Conservation (phyloP, 768 basidiomycete species). For the Collybia mongolica region DNA sequence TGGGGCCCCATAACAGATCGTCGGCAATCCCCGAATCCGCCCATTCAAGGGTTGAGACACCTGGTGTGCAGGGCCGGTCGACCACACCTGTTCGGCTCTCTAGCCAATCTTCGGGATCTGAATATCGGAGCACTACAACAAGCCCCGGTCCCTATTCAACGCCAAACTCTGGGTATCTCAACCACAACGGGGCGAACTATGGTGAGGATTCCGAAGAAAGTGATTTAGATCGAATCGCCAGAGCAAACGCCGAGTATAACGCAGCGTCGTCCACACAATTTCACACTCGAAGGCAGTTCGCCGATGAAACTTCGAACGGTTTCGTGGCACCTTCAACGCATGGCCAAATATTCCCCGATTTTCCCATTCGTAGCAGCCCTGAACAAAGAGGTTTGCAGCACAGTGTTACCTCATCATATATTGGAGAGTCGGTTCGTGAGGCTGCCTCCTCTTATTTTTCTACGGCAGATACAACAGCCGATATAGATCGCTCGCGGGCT, state of each 20-base stretch:
- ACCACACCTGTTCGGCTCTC: slow-evolving; percentile 9
- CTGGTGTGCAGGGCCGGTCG: slow-evolving; percentile 7
- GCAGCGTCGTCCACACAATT: slow-evolving; percentile 36
- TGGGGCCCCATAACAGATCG: slow-evolving; percentile 6
- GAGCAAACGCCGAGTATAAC: slow-evolving; percentile 42
- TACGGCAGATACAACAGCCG: slow-evolving; percentile 1
- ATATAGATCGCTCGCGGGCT: not conserved
- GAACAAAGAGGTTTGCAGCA: slow-evolving; percentile 12
- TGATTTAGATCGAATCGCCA: slow-evolving; percentile 36
- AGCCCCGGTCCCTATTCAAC: not conserved
- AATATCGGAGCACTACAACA: slow-evolving; percentile 2
- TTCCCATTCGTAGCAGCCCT: slow-evolving; percentile 17
- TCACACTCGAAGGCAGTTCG: slow-evolving; percentile 5
- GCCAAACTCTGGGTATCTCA: not conserved
- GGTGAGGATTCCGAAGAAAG: slow-evolving; percentile 38
- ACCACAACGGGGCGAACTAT: slow-evolving; percentile 15
- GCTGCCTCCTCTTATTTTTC: slow-evolving; percentile 5
- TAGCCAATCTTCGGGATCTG: slow-evolving; percentile 7
- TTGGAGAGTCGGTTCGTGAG: not conserved
- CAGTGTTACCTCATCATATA: not conserved
- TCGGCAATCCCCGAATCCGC: slow-evolving; percentile 2
- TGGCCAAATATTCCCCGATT: slow-evolving; percentile 12
- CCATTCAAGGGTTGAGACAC: slow-evolving; percentile 1
- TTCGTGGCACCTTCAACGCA: not conserved
- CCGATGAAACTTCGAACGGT: not conserved